These are phyloP conservation scores for Furcasterigmium sp. DNA, from an alignment of 2,329 filamentous ascomycete species.

Conservation along the genomic window DNA sequence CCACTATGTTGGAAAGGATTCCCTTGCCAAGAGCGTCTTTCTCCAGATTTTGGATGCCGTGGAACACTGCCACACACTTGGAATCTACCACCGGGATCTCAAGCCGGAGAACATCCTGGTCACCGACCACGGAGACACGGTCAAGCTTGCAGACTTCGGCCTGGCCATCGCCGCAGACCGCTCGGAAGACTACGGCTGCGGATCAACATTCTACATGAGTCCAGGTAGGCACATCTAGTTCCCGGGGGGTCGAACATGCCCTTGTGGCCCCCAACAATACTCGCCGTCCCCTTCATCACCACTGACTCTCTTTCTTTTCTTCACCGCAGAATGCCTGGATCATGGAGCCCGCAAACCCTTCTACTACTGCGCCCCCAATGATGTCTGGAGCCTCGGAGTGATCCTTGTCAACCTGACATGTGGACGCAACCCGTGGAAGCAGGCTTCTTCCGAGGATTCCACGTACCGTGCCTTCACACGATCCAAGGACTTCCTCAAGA, in stretches of 20 bases:
- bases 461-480: slow-evolving; percentile 89
- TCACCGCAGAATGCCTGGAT: slow-evolving; percentile 73
- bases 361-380: slow-evolving; percentile 91
- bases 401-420: slow-evolving; percentile 97
- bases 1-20: slow-evolving; percentile 89
- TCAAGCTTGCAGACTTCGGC: slow-evolving; percentile 97
- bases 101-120: slow-evolving; percentile 99
- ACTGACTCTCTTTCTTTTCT: slow-evolving; percentile 21
- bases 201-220: slow-evolving; percentile 99
- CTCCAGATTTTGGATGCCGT: slow-evolving; percentile 96
- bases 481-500: slow-evolving; percentile 82
- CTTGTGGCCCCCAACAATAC: slow-evolving; percentile 8
- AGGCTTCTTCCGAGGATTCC: slow-evolving; percentile 86
- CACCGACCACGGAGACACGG: slow-evolving; percentile 78
- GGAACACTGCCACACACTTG: slow-evolving; percentile 85
- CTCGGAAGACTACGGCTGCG: slow-evolving; percentile 94
- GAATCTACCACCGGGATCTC: slow-evolving; percentile 94
- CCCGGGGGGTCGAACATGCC: too few species aligned
- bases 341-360: slow-evolving; percentile 68
- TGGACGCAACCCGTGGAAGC: slow-evolving; percentile 98
- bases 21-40: slow-evolving; percentile 79
- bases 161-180: slow-evolving; percentile 78
- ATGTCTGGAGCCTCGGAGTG: slow-evolving; percentile 97
- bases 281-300: slow-evolving; percentile 11
- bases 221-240: slow-evolving; percentile 66